These are phyloP conservation scores for Basipetospora chlamydospora DNA, from an alignment of 2,329 filamentous ascomycete species.

Conservation along the genomic window DNA sequence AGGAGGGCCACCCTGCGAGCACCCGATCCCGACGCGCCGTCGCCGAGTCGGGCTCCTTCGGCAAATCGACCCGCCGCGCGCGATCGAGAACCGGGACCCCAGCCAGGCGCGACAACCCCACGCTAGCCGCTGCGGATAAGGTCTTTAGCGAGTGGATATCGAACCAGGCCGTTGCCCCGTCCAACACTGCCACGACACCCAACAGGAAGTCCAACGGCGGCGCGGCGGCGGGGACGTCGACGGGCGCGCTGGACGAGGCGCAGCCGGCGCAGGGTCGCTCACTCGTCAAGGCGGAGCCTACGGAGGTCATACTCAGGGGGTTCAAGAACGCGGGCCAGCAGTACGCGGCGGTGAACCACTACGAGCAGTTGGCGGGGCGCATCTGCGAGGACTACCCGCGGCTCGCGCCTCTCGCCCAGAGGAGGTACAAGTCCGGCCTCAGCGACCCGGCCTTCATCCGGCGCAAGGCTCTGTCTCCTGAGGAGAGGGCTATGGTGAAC, in stretches of 20 bases:
- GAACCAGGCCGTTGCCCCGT: slow-evolving; percentile 24
- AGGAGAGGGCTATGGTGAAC: slow-evolving; percentile 68
- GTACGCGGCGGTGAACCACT: slow-evolving; percentile 82
- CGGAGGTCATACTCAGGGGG: slow-evolving; percentile 75
- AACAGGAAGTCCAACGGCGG: slow-evolving; percentile 16
- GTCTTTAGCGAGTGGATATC: slow-evolving; percentile 46
- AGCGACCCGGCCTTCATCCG: slow-evolving; percentile 58
- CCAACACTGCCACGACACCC: slow-evolving; percentile 9
- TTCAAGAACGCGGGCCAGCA: slow-evolving; percentile 51
- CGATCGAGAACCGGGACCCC: slow-evolving; percentile 46
- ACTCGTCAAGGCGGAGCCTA: slow-evolving; percentile 27
- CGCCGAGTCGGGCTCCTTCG: slow-evolving; percentile 51
- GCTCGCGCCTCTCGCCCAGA: slow-evolving; percentile 57
- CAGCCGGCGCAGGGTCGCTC: slow-evolving; percentile 21
- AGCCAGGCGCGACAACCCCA: slow-evolving; percentile 45
- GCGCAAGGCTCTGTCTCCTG: slow-evolving; percentile 47
- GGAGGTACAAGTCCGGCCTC: slow-evolving; percentile 59
- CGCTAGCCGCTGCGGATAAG: slow-evolving; percentile 44
- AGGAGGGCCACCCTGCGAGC: slow-evolving; percentile 34
- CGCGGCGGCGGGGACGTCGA: slow-evolving; percentile 10
- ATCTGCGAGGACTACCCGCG: slow-evolving; percentile 92
- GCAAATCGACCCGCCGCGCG: slow-evolving; percentile 50
- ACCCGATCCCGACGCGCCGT: slow-evolving; percentile 35
- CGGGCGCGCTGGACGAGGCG: slow-evolving; percentile 18
- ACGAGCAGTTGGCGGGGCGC: slow-evolving; percentile 69